phyloP scores from a whole-genome alignment of 805 yeast species.

The Sugiyamaella smithiae region DNA sequence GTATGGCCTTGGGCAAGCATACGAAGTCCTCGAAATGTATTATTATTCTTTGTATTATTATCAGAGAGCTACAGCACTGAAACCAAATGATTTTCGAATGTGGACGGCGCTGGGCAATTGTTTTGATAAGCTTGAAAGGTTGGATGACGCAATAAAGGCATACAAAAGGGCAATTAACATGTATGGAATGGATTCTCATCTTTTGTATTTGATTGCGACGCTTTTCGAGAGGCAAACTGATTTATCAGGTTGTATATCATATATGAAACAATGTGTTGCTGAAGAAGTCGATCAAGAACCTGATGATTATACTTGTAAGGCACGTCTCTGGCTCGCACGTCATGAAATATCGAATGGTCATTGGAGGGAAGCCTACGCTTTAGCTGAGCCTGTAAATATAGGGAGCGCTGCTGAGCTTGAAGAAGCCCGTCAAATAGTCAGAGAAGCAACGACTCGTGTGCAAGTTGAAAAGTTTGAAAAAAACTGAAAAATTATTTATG shows the following conservation, averaged over 20 bases:
- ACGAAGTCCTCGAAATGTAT: slow-evolving; percentile 94
- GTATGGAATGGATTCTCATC: slow-evolving; percentile 52
- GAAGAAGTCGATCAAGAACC: slow-evolving; percentile 63
- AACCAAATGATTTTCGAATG: slow-evolving; percentile 87
- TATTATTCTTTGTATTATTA: slow-evolving; percentile 87
- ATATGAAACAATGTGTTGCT: slow-evolving; percentile 63
- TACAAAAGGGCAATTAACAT: slow-evolving; percentile 72
- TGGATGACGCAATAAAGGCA: slow-evolving; percentile 71
- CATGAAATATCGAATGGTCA: slow-evolving; percentile 54
- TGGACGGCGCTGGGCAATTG: slow-evolving; percentile 95
- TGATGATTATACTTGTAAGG: slow-evolving; percentile 72
- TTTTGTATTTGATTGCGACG: slow-evolving; percentile 64
- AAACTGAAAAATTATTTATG: not conserved
- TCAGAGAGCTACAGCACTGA: slow-evolving; percentile 83
- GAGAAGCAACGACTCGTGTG: slow-evolving; percentile 10
- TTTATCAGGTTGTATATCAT: slow-evolving; percentile 49
- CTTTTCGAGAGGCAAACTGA: slow-evolving; percentile 60
- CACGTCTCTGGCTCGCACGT: slow-evolving; percentile 83
- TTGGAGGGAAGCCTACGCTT: slow-evolving; percentile 66
- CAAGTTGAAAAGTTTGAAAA: not conserved
- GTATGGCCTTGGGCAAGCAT: slow-evolving; percentile 98
- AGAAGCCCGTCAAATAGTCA: slow-evolving; percentile 78
- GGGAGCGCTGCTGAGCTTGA: slow-evolving; percentile 86
- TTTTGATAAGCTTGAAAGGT: slow-evolving; percentile 71
- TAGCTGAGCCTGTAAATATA: slow-evolving; percentile 65